Evolutionary conservation across 2,329 filamentous ascomycete species (phyloP).

Genomic region (Colletotrichum falcatum): DNA sequence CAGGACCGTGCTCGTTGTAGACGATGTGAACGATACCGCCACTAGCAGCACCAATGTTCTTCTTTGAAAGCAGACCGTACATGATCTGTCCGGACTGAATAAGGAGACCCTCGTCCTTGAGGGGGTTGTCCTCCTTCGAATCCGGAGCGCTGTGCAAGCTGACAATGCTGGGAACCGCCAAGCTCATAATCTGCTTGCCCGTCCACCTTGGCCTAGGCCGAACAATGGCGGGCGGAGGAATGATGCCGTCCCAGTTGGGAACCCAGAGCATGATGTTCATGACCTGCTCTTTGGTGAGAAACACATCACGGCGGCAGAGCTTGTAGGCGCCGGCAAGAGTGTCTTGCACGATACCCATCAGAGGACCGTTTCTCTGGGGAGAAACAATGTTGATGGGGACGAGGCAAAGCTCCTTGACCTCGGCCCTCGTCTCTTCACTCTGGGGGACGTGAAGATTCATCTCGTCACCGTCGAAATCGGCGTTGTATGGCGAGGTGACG

Average conservation of each 20-base stretch:
- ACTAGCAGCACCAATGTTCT: constrained; percentile 88
- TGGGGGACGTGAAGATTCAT: constrained; percentile 99
- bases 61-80: constrained; percentile 93
- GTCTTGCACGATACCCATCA: constrained; percentile 99
- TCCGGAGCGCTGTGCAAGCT: constrained; percentile 79
- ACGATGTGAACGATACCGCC: constrained; percentile 95
- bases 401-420: constrained; percentile 94
- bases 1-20: constrained; percentile 92
- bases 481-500: constrained; percentile 98
- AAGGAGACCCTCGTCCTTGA: constrained; percentile 81
- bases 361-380: constrained; percentile 92
- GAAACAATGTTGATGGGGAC: constrained; percentile 99
- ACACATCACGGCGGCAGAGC: constrained; percentile 91
- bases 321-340: constrained; percentile 97
- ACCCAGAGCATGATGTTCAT: constrained; percentile 99
- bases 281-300: constrained; percentile 88
- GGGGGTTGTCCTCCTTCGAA: constrained; percentile 68
- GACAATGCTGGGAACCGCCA: constrained; percentile 89
- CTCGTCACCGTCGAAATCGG: constrained; percentile 99
- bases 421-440: constrained; percentile 94
- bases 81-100: constrained; percentile 90
- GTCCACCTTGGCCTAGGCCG: constrained; percentile 96
- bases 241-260: constrained; percentile 95
- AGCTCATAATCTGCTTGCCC: constrained; percentile 95
- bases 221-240: constrained; percentile 92